Base-by-base conservation (phyloP, 257 asterid genomes). In the Jasminum sambac region DNA sequence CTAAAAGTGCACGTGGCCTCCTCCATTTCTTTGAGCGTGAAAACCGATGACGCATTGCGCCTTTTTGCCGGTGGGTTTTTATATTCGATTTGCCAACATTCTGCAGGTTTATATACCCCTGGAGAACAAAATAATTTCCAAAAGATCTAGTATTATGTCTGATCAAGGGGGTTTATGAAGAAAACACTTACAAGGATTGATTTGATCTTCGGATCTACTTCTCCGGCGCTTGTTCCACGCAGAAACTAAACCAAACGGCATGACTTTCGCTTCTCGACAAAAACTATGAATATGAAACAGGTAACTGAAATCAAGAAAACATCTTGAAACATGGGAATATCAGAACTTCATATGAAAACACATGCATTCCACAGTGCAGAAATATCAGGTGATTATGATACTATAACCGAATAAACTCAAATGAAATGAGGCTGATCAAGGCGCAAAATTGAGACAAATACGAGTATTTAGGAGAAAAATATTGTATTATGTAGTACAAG, bases 171-270 rank as follows among this genome's bases (percentile, higher is more conserved):
- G n/a, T n/a, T n/a, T 55, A 72, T 65, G 38, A 70, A 58, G 44
- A 68, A 23, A 64, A 69, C 81, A 69, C 81, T 65, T 78, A 94
- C 99, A 94, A 17, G 85, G 89, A 78, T 82, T 88, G 63, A 44
- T 82, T 66, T 87, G 96, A 64, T 91, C 99, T 75, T 91, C 96
- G 0, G 98, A 94, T 79, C 85, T 94, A 92, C 96, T 94, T 76
- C 98, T 81, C 76, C 98, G 50, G 21, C 96, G 93, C 83, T 94
- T 94, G 80, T 89, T 91, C 99, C 99, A 91, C 0, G 96, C 99
- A 57, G 95, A 85, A 64, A 91, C 99, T 68, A 94, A 76, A 75
- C 96, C 95, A 57, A 91, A 91, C 52, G 96, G 96, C 99, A 94
- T 91, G 81, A 17, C 76, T 46, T 6, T 60, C 68, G 78, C 80